phyloP scores from a whole-genome alignment of 768 basidiomycete genomes.

The Udeniomyces megalosporus region DNA sequence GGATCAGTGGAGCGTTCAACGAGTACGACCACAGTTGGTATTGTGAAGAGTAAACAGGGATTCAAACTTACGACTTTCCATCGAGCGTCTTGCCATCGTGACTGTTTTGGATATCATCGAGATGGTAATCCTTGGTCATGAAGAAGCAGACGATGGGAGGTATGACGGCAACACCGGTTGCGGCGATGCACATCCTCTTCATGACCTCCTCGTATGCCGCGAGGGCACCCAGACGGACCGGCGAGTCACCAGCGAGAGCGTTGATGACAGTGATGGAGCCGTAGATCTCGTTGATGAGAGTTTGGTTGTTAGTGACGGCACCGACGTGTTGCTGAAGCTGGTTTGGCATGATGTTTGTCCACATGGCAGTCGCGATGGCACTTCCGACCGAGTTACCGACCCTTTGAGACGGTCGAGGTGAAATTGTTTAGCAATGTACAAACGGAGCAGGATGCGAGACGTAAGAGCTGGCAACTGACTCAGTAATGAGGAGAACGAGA shows the following conservation, averaged over 20 bases:
- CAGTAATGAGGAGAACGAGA: conserved; percentile 49
- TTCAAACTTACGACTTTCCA: conserved; percentile 9
- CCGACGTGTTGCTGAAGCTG: conserved; percentile 45
- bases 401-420: no score
- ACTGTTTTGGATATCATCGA: conserved; percentile 56
- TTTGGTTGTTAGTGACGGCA: conserved; percentile 31
- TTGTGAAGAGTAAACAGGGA: no score
- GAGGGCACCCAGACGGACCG: conserved; percentile 50
- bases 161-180: conserved; percentile 40
- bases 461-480: no score
- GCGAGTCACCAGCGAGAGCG: conserved; percentile 34
- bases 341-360: conserved; percentile 50
- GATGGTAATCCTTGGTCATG: conserved; percentile 49
- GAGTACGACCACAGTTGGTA: no score
- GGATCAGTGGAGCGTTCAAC: no score
- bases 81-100: conserved; percentile 36
- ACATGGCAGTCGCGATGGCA: conserved; percentile 52
- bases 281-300: conserved; percentile 37
- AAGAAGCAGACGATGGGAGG: conserved; percentile 45
- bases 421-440: no score
- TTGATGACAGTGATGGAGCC: conserved; percentile 43
- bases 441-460: no score
- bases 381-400: conserved; percentile 50
- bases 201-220: conserved; percentile 34
- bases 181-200: conserved; percentile 37